Base-by-base conservation (phyloP, 176 grass and related monocot species). In the Zizania latifolia region DNA sequence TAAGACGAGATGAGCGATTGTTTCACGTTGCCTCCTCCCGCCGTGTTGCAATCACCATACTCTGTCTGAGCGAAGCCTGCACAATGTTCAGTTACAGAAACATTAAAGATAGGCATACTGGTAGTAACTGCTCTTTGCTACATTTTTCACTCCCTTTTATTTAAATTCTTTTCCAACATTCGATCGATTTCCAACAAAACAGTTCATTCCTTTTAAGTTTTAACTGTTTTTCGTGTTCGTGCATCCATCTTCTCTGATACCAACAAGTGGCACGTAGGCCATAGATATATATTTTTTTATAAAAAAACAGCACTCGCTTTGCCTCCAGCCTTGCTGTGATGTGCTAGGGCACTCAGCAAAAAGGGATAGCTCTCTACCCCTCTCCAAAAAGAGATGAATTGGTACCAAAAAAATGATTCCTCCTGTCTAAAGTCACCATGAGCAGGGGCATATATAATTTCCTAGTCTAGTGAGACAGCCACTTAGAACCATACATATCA, bases 41-140 rank as follows among this genome's bases (percentile, higher is more conserved):
- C 31, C 7, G 82, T 19, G 8, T 53, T 53, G 53, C 64, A 71
- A 3, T 83, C 78, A 5, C 48, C 34, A 41, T 84, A 94, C 55
- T 99, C 95, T 10, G 75, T 56, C 62, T 99, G 89, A 41, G 88
- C 77, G 58, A 92, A 83, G 10, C 95, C 95, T 99, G 87, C 28
- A 46, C 28, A 37, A 40, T 40, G 10, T 62, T 24, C 56, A 33
- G 5, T 72, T 3, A 87, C 24, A 72, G 1, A 72, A n/a, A n/a
- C n/a, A 53, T 53, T 10, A 53, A 48, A 53, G 16, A 8, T 10
- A 53, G 8, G 19, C 8, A 53, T 0, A 22, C 2, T 53, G 16
- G 19, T 22, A 53, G 0, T 22, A 22, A 53, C 12, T 6, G 22
- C 43, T 53, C 48, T 8, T 22, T 2, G 4, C n/a, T n/a, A n/a